Base-by-base conservation (phyloP, 805 yeast species). In the Hanseniaspora valbyensis region DNA sequence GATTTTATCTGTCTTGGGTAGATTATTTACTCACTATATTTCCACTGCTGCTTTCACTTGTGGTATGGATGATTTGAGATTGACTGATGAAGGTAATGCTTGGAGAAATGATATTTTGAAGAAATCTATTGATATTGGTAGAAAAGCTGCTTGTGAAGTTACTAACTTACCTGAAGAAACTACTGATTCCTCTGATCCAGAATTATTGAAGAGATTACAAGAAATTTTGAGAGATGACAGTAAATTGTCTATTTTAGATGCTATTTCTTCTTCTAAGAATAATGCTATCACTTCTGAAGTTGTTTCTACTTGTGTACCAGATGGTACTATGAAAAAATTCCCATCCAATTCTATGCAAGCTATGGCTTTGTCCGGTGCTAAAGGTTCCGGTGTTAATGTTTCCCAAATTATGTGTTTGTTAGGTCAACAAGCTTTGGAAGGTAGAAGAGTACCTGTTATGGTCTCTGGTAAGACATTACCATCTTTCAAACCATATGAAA, bases 391-490 rank as follows among this genome's bases (percentile, higher is more conserved):
- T 59, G 99, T 92, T 57, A 92, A 92, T 62, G 97, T 92, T 57
- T 90, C 98, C 36, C 99, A 92, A 72, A 94, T 92, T 70, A 94
- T 94, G 98, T 92, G 99, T 78, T 74, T 94, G 62, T 76, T 92
- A 57, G 99, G 99, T 45, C 99, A 92, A 70, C 99, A 92, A 71
- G 97, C 97, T 40, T 75, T 92, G 61, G 99, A 92, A 73, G 99
- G 99, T 69, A 81, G 97, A 69, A 83, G 99, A 75, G 98, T 92
- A 21, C 99, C 99, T 16, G 95, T 90, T 42, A 92, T 92, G 99
- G 96, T 92, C 26, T 81, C 94, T 57, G 99, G 99, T 66, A 92
- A 92, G 69, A 84, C 97, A 0, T 74, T 92, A 54, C 99, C 99
- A 19, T 83, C 96, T 39, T 92, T 92, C 77, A 86, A 85, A 67